These are phyloP conservation scores for Aspergillus ibericus DNA, from an alignment of 2,329 filamentous ascomycete genomes.

Conservation along the genomic window DNA sequence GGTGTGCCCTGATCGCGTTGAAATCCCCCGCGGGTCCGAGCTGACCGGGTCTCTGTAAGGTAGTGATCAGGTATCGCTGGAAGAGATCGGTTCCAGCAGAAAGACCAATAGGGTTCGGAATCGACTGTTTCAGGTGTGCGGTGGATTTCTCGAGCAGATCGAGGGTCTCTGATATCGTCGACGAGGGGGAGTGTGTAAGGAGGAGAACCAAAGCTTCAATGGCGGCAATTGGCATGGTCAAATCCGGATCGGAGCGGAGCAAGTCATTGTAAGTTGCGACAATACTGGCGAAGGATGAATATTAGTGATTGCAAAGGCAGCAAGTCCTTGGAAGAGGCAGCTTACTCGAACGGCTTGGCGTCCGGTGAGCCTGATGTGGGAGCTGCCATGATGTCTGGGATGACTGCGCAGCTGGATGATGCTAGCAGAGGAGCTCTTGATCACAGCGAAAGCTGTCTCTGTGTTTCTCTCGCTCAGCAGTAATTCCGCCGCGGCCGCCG, in stretches of 20 bases:
- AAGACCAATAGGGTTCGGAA: constrained; percentile 86
- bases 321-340: background rate
- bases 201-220: constrained; percentile 89
- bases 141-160: constrained; percentile 78
- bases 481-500: background rate
- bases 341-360: constrained; percentile 43
- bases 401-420: constrained; percentile 15
- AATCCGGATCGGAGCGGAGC: constrained; percentile 69
- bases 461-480: constrained; percentile 1
- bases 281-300: constrained; percentile 46
- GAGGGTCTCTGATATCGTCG: constrained; percentile 91
- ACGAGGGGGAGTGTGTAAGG: constrained; percentile 74
- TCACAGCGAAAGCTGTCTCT: background rate
- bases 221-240: constrained; percentile 94
- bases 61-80: constrained; percentile 85
- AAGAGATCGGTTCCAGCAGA: constrained; percentile 95
- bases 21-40: constrained; percentile 65
- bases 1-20: constrained; percentile 76
- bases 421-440: background rate
- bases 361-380: constrained; percentile 22
- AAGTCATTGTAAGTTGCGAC: constrained; percentile 66
- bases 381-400: constrained; percentile 30
- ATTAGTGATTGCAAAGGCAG: constrained; percentile 17
- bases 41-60: constrained; percentile 56
- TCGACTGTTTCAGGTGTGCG: constrained; percentile 70